Percentiles rank a stretch among this genome's conserved stretches.
phyloP scores from a whole-genome alignment of 2,329 filamentous ascomycete species.

The Fusarium algeriense region DNA sequence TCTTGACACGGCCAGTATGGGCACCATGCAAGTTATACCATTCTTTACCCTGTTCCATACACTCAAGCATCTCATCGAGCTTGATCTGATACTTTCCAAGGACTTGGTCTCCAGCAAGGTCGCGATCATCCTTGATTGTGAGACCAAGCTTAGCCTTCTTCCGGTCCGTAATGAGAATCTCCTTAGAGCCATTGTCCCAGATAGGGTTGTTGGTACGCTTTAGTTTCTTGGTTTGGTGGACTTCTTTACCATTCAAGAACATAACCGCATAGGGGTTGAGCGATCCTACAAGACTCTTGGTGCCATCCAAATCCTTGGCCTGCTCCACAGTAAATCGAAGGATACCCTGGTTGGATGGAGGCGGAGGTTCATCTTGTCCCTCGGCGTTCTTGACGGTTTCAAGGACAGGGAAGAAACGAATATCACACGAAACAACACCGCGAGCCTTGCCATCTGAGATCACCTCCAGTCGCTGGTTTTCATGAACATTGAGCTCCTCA shows the following conservation, averaged over 20 bases:
- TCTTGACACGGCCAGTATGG: constrained; percentile 87
- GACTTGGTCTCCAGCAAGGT: constrained; percentile 83
- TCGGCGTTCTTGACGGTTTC: constrained; percentile 78
- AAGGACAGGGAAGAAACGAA: constrained; percentile 96
- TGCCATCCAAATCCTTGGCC: constrained; percentile 93
- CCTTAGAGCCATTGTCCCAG: constrained; percentile 92
- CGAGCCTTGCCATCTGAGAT: constrained; percentile 85
- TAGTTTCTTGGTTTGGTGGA: constrained; percentile 89
- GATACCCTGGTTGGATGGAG: constrained; percentile 94
- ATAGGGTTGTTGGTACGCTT: constrained; percentile 98
- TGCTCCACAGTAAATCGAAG: constrained; percentile 93
- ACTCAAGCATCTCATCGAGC: constrained; percentile 90
- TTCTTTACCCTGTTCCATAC: constrained; percentile 92
- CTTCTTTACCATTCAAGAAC: constrained; percentile 90
- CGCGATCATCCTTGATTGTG: constrained; percentile 95
- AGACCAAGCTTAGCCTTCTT: constrained; percentile 91
- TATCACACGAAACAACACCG: constrained; percentile 82
- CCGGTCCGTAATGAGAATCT: constrained; percentile 93
- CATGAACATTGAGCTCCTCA: constrained; percentile 80
- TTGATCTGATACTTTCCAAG: constrained; percentile 96
- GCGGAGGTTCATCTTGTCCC: constrained; percentile 82
- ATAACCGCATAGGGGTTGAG: constrained; percentile 92
- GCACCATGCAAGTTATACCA: constrained; percentile 92
- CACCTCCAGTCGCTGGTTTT: constrained; percentile 88
- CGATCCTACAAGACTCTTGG: constrained; percentile 89